These are phyloP conservation scores for Leccinum fallax DNA, from an alignment of 1,284 basidiomycete genomes.

Conservation along the genomic window DNA sequence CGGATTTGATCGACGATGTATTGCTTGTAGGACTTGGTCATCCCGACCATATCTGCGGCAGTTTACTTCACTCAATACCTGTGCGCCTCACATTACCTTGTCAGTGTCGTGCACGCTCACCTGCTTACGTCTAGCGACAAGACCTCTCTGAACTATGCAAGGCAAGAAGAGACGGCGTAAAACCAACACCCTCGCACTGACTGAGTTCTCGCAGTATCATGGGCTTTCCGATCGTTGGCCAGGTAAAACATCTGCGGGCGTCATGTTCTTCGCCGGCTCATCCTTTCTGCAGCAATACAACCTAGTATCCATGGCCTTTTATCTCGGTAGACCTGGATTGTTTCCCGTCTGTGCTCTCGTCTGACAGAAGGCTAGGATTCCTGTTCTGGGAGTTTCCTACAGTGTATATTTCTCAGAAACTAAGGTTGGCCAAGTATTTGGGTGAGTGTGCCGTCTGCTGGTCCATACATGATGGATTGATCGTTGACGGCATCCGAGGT, in stretches of 20 bases:
- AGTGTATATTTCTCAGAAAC: slow-evolving; percentile 63
- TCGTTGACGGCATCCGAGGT: slow-evolving; percentile 38
- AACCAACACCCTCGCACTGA: slow-evolving; percentile 1
- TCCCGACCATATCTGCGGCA: slow-evolving; percentile 63
- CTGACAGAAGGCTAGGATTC: slow-evolving; percentile 44
- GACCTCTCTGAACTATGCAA: slow-evolving; percentile 68
- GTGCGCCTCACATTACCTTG: slow-evolving; percentile 34
- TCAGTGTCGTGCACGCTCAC: slow-evolving; percentile 4
- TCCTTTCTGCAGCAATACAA: slow-evolving; percentile 52
- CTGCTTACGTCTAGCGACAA: slow-evolving; percentile 51
- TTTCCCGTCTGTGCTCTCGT: background rate
- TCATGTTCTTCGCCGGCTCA: slow-evolving; percentile 10
- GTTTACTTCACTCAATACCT: slow-evolving; percentile 70
- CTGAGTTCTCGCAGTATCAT: slow-evolving; percentile 49
- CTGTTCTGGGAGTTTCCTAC: slow-evolving; percentile 69
- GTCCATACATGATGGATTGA: too few relatives aligned
- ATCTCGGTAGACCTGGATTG: slow-evolving; percentile 19
- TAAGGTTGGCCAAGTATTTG: too few relatives aligned
- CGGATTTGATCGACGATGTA: background rate
- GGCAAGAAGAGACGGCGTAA: slow-evolving; percentile 37
- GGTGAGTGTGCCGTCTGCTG: too few relatives aligned
- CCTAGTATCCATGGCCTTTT: slow-evolving; percentile 64
- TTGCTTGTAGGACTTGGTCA: slow-evolving; percentile 49
- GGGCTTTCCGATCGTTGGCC: slow-evolving; percentile 63
- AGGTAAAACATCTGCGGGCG: slow-evolving; percentile 39